Conservation (phyloP, 192 early-diverging fungal species). For the Gryganskiella cystojenkinii region DNA sequence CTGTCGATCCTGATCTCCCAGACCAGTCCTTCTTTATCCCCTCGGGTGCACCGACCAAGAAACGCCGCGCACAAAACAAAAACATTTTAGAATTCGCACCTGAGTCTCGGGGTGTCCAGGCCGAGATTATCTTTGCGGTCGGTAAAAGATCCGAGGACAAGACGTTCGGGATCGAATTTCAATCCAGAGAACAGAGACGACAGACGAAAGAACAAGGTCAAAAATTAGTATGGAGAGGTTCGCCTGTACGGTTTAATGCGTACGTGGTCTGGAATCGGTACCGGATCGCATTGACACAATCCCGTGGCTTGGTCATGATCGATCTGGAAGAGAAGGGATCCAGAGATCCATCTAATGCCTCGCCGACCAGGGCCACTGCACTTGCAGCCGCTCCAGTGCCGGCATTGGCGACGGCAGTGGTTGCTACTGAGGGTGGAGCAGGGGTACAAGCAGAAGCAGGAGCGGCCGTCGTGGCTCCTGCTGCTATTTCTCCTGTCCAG, state of each 20-base stretch:
- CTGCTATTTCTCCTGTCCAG: too few relatives aligned
- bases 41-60: too few relatives aligned
- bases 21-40: conserved; percentile 11
- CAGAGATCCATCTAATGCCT: too few relatives aligned
- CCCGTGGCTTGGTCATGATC: conserved; percentile 15
- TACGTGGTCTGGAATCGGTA: conserved; percentile 48
- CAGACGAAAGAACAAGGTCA: conserved; percentile 2
- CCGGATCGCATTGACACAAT: conserved; percentile 15
- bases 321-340: conserved; percentile 20
- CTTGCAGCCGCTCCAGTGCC: too few relatives aligned
- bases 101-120: not conserved
- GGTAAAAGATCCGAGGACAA: conserved; percentile 19
- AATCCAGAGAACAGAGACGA: not conserved
- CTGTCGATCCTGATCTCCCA: not conserved
- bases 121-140: not conserved
- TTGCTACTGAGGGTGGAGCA: not conserved
- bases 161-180: conserved; percentile 5
- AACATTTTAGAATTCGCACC: too few relatives aligned
- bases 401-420: not conserved
- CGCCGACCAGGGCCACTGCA: too few relatives aligned
- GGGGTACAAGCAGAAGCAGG: not conserved
- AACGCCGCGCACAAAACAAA: not conserved
- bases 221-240: not conserved
- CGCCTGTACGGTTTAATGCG: conserved; percentile 24
- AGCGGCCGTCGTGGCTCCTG: too few relatives aligned